Evolutionary conservation across 495 filamentous ascomycete species (phyloP).

Genomic region (Lasiosphaeris hirsuta): DNA sequence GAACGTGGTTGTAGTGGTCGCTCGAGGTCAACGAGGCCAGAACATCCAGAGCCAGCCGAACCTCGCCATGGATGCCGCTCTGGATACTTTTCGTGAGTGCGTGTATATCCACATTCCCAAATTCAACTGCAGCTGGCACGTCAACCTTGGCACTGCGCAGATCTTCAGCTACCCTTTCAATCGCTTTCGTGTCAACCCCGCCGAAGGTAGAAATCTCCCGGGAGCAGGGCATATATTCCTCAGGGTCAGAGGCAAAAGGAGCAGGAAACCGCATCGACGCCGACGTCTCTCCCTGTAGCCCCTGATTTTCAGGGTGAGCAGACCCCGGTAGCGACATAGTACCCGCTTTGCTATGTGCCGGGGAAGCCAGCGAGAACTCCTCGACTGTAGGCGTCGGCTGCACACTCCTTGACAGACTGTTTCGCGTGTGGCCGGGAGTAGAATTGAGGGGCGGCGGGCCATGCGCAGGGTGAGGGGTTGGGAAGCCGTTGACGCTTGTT

Average conservation of each 20-base stretch:
- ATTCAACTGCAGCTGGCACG: slow-evolving; percentile 69
- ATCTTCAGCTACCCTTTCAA: slow-evolving; percentile 60
- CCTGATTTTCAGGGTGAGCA: slow-evolving; percentile 30
- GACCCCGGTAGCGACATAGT: slow-evolving; percentile 32
- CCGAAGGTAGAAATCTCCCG: slow-evolving; percentile 59
- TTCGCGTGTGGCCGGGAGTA: slow-evolving; percentile 31
- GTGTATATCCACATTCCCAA: slow-evolving; percentile 85
- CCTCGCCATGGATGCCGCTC: slow-evolving; percentile 83
- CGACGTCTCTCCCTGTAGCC: slow-evolving; percentile 19
- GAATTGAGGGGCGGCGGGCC: slow-evolving; percentile 36
- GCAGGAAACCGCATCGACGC: slow-evolving; percentile 30
- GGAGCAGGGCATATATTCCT: slow-evolving; percentile 61
- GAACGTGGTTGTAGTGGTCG: slow-evolving; percentile 46
- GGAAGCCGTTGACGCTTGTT: slow-evolving; percentile 47
- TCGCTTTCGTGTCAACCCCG: slow-evolving; percentile 59
- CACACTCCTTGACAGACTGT: slow-evolving; percentile 41
- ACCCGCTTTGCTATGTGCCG: slow-evolving; percentile 38
- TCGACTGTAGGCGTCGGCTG: slow-evolving; percentile 36
- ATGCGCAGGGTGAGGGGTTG: slow-evolving; percentile 44
- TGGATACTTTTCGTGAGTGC: slow-evolving; percentile 91
- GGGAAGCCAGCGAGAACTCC: slow-evolving; percentile 43
- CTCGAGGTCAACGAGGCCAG: slow-evolving; percentile 54
- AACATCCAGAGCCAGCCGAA: slow-evolving; percentile 82
- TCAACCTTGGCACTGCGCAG: slow-evolving; percentile 63
- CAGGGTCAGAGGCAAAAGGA: slow-evolving; percentile 35